phyloP scores from a whole-genome alignment of 176 grass and related monocot species.

The Aegilops umbellulata region DNA sequence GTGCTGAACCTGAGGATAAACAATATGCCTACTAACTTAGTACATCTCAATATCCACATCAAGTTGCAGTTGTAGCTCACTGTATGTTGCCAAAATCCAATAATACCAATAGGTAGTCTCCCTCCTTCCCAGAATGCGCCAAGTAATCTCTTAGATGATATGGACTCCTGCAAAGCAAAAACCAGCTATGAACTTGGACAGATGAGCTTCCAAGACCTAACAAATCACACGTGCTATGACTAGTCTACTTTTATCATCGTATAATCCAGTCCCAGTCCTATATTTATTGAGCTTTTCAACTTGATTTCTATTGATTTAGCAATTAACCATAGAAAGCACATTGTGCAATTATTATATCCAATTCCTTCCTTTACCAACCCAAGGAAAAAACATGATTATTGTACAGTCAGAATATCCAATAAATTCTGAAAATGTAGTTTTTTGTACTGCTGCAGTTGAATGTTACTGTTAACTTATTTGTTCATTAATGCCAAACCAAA shows the following conservation, averaged over 20 bases:
- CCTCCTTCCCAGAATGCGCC: not conserved
- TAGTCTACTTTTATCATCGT: not conserved
- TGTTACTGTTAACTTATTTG: too few species aligned
- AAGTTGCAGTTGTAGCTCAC: not conserved
- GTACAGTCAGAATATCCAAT: not conserved
- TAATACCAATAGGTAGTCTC: not conserved
- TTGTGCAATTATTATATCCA: not conserved
- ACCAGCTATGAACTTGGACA: not conserved
- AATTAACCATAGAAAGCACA: not conserved
- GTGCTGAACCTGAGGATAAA: not conserved
- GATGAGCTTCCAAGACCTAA: not conserved
- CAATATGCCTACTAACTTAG: not conserved
- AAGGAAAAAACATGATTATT: not conserved
- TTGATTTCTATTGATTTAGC: not conserved
- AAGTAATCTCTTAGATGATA: constrained; percentile 12
- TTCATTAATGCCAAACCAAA: too few species aligned
- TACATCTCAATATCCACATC: not conserved
- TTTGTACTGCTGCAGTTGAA: not conserved
- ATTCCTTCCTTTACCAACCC: not conserved
- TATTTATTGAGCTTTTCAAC: not conserved
- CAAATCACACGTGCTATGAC: not conserved
- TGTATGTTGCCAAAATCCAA: not conserved
- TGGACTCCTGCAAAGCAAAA: constrained; percentile 11
- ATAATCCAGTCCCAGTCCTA: not conserved
- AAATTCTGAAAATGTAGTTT: not conserved